Percentiles rank a stretch among this genome's conserved stretches.
Conservation (phyloP, 768 basidiomycete species). For the Lenzites betulinus region DNA sequence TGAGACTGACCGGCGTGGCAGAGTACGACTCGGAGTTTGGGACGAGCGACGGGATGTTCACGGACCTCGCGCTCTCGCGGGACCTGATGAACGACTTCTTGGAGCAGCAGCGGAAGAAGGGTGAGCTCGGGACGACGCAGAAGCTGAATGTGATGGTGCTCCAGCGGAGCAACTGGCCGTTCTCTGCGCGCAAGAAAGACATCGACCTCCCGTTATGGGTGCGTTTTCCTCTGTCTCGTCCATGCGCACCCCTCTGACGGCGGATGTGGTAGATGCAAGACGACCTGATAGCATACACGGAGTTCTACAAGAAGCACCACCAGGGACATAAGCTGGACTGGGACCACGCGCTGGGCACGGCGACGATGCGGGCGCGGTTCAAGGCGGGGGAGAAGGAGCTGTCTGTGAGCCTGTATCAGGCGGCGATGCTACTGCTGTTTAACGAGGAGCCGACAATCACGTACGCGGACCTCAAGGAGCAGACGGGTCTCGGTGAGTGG, state of each 20-base stretch:
- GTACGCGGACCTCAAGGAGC: conserved; percentile 67
- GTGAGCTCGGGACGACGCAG: conserved; percentile 34
- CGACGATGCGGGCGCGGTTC: conserved; percentile 73
- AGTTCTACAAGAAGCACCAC: conserved; percentile 81
- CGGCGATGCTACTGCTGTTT: conserved; percentile 83
- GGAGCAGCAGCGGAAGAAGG: conserved; percentile 38
- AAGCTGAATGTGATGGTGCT: conserved; percentile 78
- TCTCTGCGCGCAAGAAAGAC: conserved; percentile 51
- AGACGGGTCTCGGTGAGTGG: conserved; percentile 70
- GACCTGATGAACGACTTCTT: conserved; percentile 74
- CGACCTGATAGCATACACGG: conserved; percentile 60
- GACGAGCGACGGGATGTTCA: conserved; percentile 95
- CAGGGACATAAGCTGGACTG: conserved; percentile 75
- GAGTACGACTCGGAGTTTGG: conserved; percentile 96
- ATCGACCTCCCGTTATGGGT: conserved; percentile 58
- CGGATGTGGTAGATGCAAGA: conserved; percentile 61
- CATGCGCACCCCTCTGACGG: background rate
- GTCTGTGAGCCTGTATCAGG: conserved; percentile 89
- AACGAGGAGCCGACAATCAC: conserved; percentile 62
- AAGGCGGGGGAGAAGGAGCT: conserved; percentile 76
- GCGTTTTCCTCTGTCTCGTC: conserved; percentile 24
- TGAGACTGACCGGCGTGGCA: conserved; percentile 32
- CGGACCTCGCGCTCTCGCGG: conserved; percentile 76
- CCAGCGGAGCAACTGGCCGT: conserved; percentile 91
- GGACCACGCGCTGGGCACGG: conserved; percentile 87